A percentile compares a stretch with the other conserved stretches of the same genome.
Evolutionary conservation across 2,329 filamentous ascomycete species (phyloP).

Genomic region (Rhexocercosporidium sp.): DNA sequence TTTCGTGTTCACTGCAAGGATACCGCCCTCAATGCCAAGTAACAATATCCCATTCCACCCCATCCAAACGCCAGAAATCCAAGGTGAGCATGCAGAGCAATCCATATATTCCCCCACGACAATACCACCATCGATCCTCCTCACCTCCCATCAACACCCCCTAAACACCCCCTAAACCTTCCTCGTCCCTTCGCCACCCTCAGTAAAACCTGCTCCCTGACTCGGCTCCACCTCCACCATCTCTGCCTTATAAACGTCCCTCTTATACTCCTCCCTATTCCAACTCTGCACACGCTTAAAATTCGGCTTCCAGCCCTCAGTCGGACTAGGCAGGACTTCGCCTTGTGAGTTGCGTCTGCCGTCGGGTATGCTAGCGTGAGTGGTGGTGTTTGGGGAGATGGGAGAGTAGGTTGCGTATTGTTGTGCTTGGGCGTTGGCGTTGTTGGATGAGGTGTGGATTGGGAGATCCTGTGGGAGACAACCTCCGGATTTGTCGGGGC

Average conservation of each 20-base stretch:
- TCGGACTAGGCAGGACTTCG: constrained; percentile 30
- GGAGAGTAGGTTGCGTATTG: background rate
- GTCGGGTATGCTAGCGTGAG: constrained; percentile 28
- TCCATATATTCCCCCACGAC: background rate
- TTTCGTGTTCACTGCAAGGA: background rate
- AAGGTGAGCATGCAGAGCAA: background rate
- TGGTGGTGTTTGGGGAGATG: background rate
- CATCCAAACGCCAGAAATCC: background rate
- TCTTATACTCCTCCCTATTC: constrained; percentile 39
- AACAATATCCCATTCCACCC: background rate
- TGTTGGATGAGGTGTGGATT: constrained; percentile 9
- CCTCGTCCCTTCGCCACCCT: constrained; percentile 17
- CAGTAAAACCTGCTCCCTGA: constrained; percentile 27
- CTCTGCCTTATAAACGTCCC: constrained; percentile 24
- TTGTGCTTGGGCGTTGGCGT: background rate
- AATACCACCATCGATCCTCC: background rate
- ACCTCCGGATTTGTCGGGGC: constrained; percentile 1
- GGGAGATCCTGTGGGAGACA: background rate
- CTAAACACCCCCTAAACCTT: background rate
- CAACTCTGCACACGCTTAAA: constrained; percentile 35
- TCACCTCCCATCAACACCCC: too few species aligned
- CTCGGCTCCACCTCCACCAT: constrained; percentile 22
- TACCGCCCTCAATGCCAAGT: background rate
- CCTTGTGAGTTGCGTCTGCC: constrained; percentile 35
- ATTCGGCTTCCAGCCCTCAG: constrained; percentile 36